Conservation (phyloP, 257 asterid genomes). For the Fraxinus cuspidata region DNA sequence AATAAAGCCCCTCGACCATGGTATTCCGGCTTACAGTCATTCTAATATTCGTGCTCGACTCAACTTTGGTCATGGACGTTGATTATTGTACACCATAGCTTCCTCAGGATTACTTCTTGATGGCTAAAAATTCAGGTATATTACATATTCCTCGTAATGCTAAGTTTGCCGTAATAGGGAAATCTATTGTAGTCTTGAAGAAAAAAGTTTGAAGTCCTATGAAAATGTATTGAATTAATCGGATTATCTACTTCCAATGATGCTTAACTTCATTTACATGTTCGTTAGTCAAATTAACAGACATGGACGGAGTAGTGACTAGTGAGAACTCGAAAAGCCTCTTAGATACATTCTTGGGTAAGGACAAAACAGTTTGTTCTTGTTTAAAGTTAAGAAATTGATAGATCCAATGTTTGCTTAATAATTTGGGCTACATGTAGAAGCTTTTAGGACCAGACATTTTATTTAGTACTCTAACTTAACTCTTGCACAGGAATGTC, state of each 20-base stretch:
- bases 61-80: constrained; percentile 48
- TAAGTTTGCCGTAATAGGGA: constrained; percentile 17
- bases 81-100: constrained; percentile 28
- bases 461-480: constrained; percentile 2
- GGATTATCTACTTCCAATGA: constrained; percentile 10
- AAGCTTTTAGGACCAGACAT: constrained; percentile 30
- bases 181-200: background rate
- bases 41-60: constrained; percentile 45
- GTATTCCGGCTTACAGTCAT: constrained; percentile 38
- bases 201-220: constrained; percentile 15
- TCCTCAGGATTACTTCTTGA: constrained; percentile 37
- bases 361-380: background rate
- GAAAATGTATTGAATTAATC: constrained; percentile 14
- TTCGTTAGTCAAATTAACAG: too few relatives aligned
- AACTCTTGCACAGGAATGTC: constrained; percentile 43
- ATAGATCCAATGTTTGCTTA: constrained; percentile 32
- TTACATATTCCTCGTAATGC: constrained; percentile 21
- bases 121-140: constrained; percentile 35
- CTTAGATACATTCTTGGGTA: too few relatives aligned
- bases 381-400: constrained; percentile 12
- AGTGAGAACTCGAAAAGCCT: too few relatives aligned
- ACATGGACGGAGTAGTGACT: too few relatives aligned
- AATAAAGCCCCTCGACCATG: constrained; percentile 75
- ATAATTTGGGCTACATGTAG: background rate
- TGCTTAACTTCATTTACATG: background rate